Base-by-base conservation (phyloP, 352 stramenopile species). In the Phytophthora litchii region DNA sequence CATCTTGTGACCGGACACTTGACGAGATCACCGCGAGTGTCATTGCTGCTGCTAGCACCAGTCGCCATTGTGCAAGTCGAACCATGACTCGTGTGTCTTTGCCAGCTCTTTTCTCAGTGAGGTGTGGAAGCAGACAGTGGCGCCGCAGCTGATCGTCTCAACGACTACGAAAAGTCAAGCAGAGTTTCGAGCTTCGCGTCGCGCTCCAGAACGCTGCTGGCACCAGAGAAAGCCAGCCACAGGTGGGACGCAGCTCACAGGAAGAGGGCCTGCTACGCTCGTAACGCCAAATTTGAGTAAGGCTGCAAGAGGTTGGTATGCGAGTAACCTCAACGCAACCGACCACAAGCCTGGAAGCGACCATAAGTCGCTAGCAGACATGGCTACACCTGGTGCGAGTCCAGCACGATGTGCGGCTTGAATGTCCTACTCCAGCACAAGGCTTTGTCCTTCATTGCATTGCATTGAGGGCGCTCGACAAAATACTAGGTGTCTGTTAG, bases 221-320 rank as follows among this genome's bases (percentile, higher is more conserved):
- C 49, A 68, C 46, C 46, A 70, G 55, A 73, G 64, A 73, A 69
- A 70, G 60, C 49, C 60, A 62, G 64, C 48, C 31, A 27, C 13
- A 12, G 16, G 43, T 69, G 59, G 54, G 60, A 74, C 49, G 65
- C 60, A 65, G 59, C 44, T 42, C 36, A 36, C 34, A 59, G 38
- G 44, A 58, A 64, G 40, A 32, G n/a, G 19, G 41, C 35, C 20
- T 59, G 21, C 12, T 32, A 14, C 40, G 36, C 43, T 37, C 48
- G 65, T 67, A 74, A 74, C 65, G 65, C 29, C 64, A 64, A 59
- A 60, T 61, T 68, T 58, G 36, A 41, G 36, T 27, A 20, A 14
- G 23, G 13, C n/a, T 25, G 13, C 9, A 8, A n/a, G 14, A 19
- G 37, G 37, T 14, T 23, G 20, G 29, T 7, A 20, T 42, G 34